phyloP scores from a whole-genome alignment of 2,329 filamentous ascomycete species.

The Pleomassaria siparia region DNA sequence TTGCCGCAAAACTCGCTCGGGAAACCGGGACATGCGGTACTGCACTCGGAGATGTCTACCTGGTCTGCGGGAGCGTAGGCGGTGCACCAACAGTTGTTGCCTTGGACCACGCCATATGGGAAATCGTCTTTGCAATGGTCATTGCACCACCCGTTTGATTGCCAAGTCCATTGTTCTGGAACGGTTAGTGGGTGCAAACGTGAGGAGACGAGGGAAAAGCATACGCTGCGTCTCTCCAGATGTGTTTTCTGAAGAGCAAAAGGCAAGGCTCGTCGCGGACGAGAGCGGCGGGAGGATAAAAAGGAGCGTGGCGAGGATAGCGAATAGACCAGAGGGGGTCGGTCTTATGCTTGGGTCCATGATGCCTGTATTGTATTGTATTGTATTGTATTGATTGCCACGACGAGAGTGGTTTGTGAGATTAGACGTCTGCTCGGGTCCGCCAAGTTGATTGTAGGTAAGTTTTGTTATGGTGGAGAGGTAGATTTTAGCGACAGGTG shows the following conservation, averaged over 20 bases:
- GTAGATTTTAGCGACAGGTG: conserved; percentile 1
- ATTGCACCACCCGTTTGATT: conserved; percentile 71
- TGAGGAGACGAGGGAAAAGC: background rate
- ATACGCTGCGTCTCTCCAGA: conserved; percentile 20
- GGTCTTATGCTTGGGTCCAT: conserved; percentile 18
- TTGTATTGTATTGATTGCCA: background rate
- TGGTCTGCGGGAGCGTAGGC: conserved; percentile 61
- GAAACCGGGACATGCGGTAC: conserved; percentile 67
- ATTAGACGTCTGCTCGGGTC: conserved; percentile 3
- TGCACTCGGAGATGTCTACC: conserved; percentile 53
- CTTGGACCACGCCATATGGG: conserved; percentile 70
- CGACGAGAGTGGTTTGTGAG: background rate
- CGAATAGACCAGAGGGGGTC: conserved; percentile 18
- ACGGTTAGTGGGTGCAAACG: conserved; percentile 9
- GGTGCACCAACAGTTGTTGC: conserved; percentile 72
- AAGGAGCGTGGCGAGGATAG: conserved; percentile 19
- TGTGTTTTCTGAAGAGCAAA: conserved; percentile 51
- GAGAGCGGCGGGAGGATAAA: conserved; percentile 14
- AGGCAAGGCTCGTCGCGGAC: conserved; percentile 31
- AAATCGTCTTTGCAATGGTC: conserved; percentile 58
- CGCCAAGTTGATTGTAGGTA: conserved; percentile 9
- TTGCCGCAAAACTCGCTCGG: conserved; percentile 67
- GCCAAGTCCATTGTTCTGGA: conserved; percentile 41
- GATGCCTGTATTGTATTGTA: background rate
- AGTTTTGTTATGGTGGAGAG: background rate